Base-by-base conservation (phyloP, 257 asterid genomes). In the Anisodus tanguticus region DNA sequence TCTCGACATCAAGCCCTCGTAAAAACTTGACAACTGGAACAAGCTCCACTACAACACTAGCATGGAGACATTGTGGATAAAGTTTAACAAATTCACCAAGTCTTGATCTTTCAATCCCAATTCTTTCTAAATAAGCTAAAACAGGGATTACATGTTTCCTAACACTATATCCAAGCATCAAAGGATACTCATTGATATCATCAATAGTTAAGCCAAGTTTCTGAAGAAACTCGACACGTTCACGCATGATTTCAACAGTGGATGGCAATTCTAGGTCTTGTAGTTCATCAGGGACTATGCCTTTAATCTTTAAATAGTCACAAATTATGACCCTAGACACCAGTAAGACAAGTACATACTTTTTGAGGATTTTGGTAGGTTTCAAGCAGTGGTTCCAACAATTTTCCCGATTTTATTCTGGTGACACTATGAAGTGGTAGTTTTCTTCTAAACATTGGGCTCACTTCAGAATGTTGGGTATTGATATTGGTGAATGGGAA, bases 21-120 rank as follows among this genome's bases (percentile, higher is more conserved):
- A 95, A 84, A 62, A 90, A 91, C 88, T 88, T 93, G 53, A 91
- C 79, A 63, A 94, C 97, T 1, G 97, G 98, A 2, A 84, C 95
- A 78, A 95, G 97, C 93, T 95, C 99, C 54, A 94, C 95, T 16
- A 95, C 97, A 12, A 95, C 99, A 76, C 99, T 95, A 0, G 97
- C 96, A 16, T 91, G 95, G 51, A 95, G 93, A 72, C 96, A 92
- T 49, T 95, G 98, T 0, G 97, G 99, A 86, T 92, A 94, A 51
- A 85, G 90, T 86, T 95, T 95, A 58, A 94, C 91, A 87, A 94
- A 94, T 76, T 93, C 97, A 5, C 97, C 98, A 88, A 95, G 92
- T 76, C 89, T 91, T 3, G 91, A 90, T 85, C 97, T 91, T 7
- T 93, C 95, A 83, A 95, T 93, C 84, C 98, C 99, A 49, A 93